A percentile compares a stretch with the other conserved stretches of the same genome.
phyloP scores from a whole-genome alignment of 768 basidiomycete species.

The Lentinula raphanica region DNA sequence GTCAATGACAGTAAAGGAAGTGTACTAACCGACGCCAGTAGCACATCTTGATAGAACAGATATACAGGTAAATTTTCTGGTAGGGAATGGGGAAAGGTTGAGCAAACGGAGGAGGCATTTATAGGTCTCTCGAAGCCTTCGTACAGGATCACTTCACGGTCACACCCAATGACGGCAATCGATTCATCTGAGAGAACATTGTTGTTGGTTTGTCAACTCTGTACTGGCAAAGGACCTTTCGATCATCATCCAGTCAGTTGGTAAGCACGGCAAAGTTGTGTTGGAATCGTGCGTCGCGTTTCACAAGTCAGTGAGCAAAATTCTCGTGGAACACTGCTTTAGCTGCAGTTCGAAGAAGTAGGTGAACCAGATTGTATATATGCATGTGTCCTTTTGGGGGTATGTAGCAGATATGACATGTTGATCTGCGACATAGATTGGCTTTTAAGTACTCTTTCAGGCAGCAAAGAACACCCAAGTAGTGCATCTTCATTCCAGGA shows the following conservation, averaged over 20 bases:
- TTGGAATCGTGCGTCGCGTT: background rate
- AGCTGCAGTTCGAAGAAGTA: background rate
- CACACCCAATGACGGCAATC: slow-evolving; percentile 4
- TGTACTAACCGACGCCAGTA: slow-evolving; percentile 51
- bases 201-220: background rate
- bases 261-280: background rate
- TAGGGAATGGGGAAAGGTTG: slow-evolving; percentile 10
- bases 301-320: background rate
- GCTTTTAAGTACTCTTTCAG: background rate
- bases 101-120: background rate
- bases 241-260: background rate
- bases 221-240: background rate
- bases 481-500: background rate
- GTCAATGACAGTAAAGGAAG: background rate
- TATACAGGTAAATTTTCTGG: background rate
- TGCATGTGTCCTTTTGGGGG: background rate
- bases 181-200: background rate
- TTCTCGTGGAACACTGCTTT: background rate
- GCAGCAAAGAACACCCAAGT: background rate
- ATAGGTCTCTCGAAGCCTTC: slow-evolving; percentile 1
- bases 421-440: slow-evolving; percentile 5
- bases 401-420: background rate
- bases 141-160: background rate
- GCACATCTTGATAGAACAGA: slow-evolving; percentile 38
- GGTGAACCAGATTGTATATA: background rate